Evolutionary conservation across 1,284 basidiomycete genomes (phyloP).

Genomic region (Naganishia liquefaciens): DNA sequence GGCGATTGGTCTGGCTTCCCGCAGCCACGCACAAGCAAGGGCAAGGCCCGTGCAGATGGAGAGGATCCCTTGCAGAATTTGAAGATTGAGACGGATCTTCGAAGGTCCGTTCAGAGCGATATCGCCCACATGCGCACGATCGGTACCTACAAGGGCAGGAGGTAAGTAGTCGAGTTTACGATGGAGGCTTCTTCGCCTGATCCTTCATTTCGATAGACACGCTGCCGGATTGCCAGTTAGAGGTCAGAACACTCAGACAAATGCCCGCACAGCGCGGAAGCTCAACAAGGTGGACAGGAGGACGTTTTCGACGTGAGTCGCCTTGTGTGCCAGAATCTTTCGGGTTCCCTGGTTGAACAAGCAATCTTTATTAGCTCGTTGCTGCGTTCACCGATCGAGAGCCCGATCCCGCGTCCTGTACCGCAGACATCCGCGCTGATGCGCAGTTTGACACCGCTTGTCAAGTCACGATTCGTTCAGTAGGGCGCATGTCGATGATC

Average conservation of each 20-base stretch:
- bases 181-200: too few species aligned
- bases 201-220: constrained; percentile 49
- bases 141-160: constrained; percentile 57
- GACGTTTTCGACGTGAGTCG: constrained; percentile 25
- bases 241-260: constrained; percentile 60
- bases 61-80: constrained; percentile 55
- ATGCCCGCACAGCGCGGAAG: constrained; percentile 58
- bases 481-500: not conserved
- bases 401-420: constrained; percentile 3
- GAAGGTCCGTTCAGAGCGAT: constrained; percentile 55
- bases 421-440: constrained; percentile 14
- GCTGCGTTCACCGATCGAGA: not conserved
- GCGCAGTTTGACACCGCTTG: constrained; percentile 9
- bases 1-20: constrained; percentile 34
- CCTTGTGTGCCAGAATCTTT: not conserved
- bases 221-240: constrained; percentile 59
- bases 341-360: not conserved
- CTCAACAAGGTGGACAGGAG: constrained; percentile 55
- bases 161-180: constrained; percentile 37
- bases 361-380: not conserved
- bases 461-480: constrained; percentile 2
- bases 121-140: constrained; percentile 59
- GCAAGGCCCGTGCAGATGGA: constrained; percentile 26
- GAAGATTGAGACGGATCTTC: constrained; percentile 59
- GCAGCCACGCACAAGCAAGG: constrained; percentile 19